Conservation (phyloP, 495 filamentous ascomycete genomes). For the Podospora appendiculata region DNA sequence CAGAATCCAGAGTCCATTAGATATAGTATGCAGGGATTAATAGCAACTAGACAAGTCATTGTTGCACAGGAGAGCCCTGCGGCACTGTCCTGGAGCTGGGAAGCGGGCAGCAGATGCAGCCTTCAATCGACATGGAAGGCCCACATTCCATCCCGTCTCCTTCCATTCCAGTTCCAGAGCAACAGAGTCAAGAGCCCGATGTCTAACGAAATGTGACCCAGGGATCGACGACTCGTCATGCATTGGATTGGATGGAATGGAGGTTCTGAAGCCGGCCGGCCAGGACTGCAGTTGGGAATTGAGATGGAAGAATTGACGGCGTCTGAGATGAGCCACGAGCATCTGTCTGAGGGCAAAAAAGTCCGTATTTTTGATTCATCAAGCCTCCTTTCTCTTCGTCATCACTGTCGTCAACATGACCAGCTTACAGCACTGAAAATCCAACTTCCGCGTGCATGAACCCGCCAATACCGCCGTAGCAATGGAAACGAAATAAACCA, state of each 20-base stretch:
- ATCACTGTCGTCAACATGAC: neutral
- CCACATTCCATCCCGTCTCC: too few species aligned
- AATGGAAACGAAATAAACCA: neutral
- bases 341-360: neutral
- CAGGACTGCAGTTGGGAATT: neutral
- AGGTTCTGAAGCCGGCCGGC: neutral
- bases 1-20: neutral
- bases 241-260: neutral
- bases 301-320: too few species aligned
- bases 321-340: neutral
- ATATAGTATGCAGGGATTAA: neutral
- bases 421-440: neutral
- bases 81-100: too few species aligned
- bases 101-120: too few species aligned
- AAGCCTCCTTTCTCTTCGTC: neutral
- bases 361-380: constrained; percentile 1
- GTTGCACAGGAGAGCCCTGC: too few species aligned
- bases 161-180: too few species aligned
- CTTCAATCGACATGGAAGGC: too few species aligned
- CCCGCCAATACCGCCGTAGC: neutral
- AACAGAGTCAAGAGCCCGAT: too few species aligned
- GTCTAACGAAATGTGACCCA: too few species aligned
- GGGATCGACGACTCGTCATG: too few species aligned
- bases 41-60: neutral
- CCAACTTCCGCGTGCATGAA: neutral